Percentiles rank a stretch among this genome's conserved stretches.
These are phyloP conservation scores for Tylopilus orsonianus DNA, from an alignment of 1,284 basidiomycete genomes.

Conservation along the genomic window DNA sequence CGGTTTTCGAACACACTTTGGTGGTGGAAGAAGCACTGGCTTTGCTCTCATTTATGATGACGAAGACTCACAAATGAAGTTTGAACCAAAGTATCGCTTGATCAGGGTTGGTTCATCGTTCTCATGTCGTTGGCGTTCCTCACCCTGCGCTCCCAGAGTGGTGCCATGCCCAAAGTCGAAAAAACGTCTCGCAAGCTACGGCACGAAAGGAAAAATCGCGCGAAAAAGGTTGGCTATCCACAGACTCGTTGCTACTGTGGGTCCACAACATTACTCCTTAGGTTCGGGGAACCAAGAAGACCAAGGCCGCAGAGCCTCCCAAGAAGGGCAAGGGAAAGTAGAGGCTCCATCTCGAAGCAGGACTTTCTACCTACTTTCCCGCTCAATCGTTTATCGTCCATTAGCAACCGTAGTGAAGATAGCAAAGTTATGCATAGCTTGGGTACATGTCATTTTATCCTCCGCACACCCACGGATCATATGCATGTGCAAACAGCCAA, in stretches of 20 bases:
- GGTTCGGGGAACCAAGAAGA: conserved; percentile 91
- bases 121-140: conserved; percentile 4
- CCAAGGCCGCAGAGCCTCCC: conserved; percentile 85
- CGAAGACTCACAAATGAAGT: conserved; percentile 92
- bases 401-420: conserved; percentile 36
- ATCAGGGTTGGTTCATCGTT: conserved; percentile 71
- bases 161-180: conserved; percentile 82
- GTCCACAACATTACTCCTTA: conserved; percentile 32
- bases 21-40: conserved; percentile 97
- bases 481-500: conserved; percentile 42
- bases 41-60: conserved; percentile 99
- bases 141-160: conserved; percentile 56
- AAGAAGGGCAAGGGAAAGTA: conserved; percentile 90
- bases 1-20: conserved; percentile 90
- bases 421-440: conserved; percentile 42
- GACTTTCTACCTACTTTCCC: conserved; percentile 29
- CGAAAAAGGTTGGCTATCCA: conserved; percentile 78
- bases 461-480: conserved; percentile 41
- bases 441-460: conserved; percentile 40
- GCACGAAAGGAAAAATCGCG: conserved; percentile 99
- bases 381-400: conserved; percentile 40
- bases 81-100: conserved; percentile 96
- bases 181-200: conserved; percentile 96
- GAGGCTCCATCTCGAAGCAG: conserved; percentile 8
- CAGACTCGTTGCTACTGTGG: not conserved